phyloP scores from a whole-genome alignment of 1,139 yeast species.

The Taphrina pruni region DNA sequence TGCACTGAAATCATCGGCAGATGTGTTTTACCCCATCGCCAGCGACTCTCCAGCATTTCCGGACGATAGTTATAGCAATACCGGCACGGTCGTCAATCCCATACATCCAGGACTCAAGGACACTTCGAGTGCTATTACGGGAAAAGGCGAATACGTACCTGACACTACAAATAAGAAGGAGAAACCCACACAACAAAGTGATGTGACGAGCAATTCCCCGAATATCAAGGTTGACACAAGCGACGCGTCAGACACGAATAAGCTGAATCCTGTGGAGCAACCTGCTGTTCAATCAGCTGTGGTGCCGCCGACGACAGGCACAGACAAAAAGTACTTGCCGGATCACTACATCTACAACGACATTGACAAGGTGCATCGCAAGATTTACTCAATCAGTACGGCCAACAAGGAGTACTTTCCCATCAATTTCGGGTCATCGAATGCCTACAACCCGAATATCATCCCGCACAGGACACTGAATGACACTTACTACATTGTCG shows the following conservation, averaged over 20 bases:
- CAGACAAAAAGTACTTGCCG: neutral
- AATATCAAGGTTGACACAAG: too few relatives aligned
- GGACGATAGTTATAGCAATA: neutral
- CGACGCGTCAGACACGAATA: too few relatives aligned
- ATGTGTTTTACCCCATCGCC: slow-evolving; percentile 1
- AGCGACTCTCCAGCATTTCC: slow-evolving; percentile 6
- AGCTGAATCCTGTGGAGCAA: too few relatives aligned
- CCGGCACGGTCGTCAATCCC: neutral
- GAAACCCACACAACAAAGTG: neutral
- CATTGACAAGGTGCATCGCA: slow-evolving; percentile 13
- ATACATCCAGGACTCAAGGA: neutral
- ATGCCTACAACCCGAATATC: slow-evolving; percentile 33
- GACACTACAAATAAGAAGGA: too few relatives aligned
- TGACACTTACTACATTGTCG: slow-evolving; percentile 23
- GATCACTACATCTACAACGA: slow-evolving; percentile 25
- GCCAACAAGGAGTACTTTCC: slow-evolving; percentile 20
- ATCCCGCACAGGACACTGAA: slow-evolving; percentile 32
- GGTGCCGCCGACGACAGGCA: neutral
- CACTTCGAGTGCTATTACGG: neutral
- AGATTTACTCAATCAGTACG: slow-evolving; percentile 19
- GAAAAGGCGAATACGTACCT: neutral
- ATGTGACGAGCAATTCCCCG: neutral
- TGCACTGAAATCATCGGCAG: slow-evolving; percentile 4
- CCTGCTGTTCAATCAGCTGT: too few relatives aligned
- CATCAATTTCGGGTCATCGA: slow-evolving; percentile 4